Base-by-base conservation (phyloP, 2,329 filamentous ascomycete genomes). In the Colletotrichum lupini region DNA sequence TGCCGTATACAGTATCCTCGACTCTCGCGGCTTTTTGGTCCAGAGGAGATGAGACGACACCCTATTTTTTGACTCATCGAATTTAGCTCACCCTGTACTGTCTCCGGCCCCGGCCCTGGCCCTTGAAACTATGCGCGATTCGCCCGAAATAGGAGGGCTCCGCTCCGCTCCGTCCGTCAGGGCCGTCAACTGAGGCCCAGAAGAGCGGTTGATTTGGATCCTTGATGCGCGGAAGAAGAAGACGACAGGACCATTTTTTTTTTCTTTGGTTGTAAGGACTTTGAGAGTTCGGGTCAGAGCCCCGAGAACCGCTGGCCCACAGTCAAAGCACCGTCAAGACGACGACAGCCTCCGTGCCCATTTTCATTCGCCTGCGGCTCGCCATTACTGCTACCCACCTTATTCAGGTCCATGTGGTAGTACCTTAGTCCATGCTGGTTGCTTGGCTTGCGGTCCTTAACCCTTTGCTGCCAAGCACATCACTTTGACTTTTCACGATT, bases 111-210 rank as follows among this genome's bases (percentile, higher is more conserved):
- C 67, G 59, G 56, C 67, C 60, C 70, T 73, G 59, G 56, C 67
- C 67, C 70, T 73, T 61, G 70, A 73, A 73, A 73, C 67, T 56
- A 61, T 42, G 49, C 26, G 37, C 42, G 59, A 70, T 69, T 68
- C 70, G 70, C 70, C 67, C 70, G 67, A 73, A 70, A 70, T 73
- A 70, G 70, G 66, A 65, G 35, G 46, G 53, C 70, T 70, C 66
- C 70, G 70, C 70, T 73, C 67, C 70, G 70, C 70, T 73, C 70
- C 67, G 70, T 64, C 55, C 42, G 46, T 26, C 42, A 28, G 46
- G 57, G 24, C 24, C 68, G 30, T 63, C 65, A 64, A 64, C 65
- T 66, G 30, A 30, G 53, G 26, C 11, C 24, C 14, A 30, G 42
- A 49, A n/a, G 42, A 49, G 19, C 42, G 42, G 42, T 49, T 49